Evolutionary conservation across 1,284 basidiomycete species (phyloP), one percentile per base, ranked within the genome.

Genomic region (Bondarzewia mesenterica): DNA sequence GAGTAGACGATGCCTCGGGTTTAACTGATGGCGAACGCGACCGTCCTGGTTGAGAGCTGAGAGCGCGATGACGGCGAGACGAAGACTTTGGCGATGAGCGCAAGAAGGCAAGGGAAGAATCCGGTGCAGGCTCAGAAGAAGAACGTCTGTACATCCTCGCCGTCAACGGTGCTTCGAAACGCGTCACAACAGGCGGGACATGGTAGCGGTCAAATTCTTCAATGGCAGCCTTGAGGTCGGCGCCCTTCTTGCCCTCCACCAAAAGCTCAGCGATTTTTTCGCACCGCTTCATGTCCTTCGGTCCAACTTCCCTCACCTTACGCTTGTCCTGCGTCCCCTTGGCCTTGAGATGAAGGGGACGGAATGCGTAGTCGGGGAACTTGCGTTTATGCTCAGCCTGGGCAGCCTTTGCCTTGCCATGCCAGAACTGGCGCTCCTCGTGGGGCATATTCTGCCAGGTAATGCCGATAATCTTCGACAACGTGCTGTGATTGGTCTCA

Each of bases 401-500:
- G 2, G 78, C 81, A 25, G 65, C 63, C 66, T 77, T 80, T 12
- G 85, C 84, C 64, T 78, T 79, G 27, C 68, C 68, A 53, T 85
- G 77, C 84, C 84, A 88, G 47, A 80, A 67, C 61, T 81, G 73
- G n/a, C 80, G 77, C 58, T 87, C 82, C 32, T 77, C 78, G 46
- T 78, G 71, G 2, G 81, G 75, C 52, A 87, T 76, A 49, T 75
- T 79, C 62, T 83, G 76, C 85, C 85, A 88, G 23, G 83, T 83
- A 54, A 84, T 67, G 32, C 82, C 81, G 47, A 83, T 82, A 54
- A 82, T 83, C 68, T 82, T 82, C 1, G 80, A 83, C 16, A 84
- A 66, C 41, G 86, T 89, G 60, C 83, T 84, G 64, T 90, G 88
- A 58, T 87, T 85, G 44, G 83, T 81, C 67, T 90, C 85, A 35